These are phyloP conservation scores for Peronospora belbahrii DNA, from an alignment of 352 stramenopile genomes.

Conservation along the genomic window DNA sequence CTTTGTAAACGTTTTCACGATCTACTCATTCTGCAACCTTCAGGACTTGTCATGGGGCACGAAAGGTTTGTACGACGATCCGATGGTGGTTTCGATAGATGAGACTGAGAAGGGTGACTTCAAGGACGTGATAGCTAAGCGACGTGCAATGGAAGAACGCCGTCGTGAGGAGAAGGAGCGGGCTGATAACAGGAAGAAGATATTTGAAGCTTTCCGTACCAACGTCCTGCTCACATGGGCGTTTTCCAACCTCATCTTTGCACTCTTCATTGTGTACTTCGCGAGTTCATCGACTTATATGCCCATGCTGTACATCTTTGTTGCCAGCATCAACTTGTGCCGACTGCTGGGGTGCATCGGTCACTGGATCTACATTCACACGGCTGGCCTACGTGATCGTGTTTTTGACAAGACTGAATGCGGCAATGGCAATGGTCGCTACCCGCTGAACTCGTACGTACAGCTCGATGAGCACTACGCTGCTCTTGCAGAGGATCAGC, in stretches of 20 bases:
- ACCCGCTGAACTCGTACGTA: slow-evolving; percentile 52
- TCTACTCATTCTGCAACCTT: slow-evolving; percentile 88
- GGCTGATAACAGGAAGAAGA: slow-evolving; percentile 59
- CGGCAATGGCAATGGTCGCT: slow-evolving; percentile 52
- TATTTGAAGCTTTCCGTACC: slow-evolving; percentile 80
- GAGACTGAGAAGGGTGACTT: too few relatives aligned
- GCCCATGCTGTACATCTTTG: slow-evolving; percentile 60
- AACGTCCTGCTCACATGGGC: slow-evolving; percentile 76
- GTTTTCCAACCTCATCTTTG: slow-evolving; percentile 77
- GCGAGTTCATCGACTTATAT: slow-evolving; percentile 48
- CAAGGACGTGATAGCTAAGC: slow-evolving; percentile 77
- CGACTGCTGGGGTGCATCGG: slow-evolving; percentile 58
- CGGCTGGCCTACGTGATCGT: slow-evolving; percentile 26
- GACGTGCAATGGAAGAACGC: slow-evolving; percentile 60
- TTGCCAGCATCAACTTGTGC: slow-evolving; percentile 62
- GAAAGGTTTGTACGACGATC: slow-evolving; percentile 57
- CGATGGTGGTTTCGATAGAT: slow-evolving; percentile 32
- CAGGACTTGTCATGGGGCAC: slow-evolving; percentile 86
- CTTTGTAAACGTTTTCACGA: slow-evolving; percentile 87
- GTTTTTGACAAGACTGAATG: slow-evolving; percentile 48
- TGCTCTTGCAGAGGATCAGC: slow-evolving; percentile 63
- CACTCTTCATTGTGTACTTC: slow-evolving; percentile 67
- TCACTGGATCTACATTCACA: slow-evolving; percentile 71
- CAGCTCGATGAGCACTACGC: slow-evolving; percentile 73
- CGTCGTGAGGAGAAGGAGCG: slow-evolving; percentile 45